phyloP scores from a whole-genome alignment of 1,284 basidiomycete genomes.

The Rhodotorula sp. region DNA sequence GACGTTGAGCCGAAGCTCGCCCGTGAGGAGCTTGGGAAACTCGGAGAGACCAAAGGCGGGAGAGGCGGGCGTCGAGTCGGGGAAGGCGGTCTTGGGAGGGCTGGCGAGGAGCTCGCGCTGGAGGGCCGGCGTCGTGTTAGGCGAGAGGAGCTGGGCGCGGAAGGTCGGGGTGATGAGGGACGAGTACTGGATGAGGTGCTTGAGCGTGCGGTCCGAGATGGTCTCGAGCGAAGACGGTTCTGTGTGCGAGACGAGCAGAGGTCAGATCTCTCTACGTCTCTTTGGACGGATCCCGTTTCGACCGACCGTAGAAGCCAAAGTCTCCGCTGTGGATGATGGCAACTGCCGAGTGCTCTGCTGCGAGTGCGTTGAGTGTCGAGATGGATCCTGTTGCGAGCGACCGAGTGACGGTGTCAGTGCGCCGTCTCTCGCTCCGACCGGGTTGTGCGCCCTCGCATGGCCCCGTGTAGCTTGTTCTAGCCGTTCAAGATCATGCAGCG shows the following conservation, averaged over 20 bases:
- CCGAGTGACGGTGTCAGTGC: background rate
- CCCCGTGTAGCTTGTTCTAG: no score
- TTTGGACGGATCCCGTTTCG: background rate
- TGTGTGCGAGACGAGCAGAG: conserved; percentile 12
- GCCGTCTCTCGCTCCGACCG: background rate
- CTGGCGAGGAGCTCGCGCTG: conserved; percentile 44
- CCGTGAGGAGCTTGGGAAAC: conserved; percentile 86
- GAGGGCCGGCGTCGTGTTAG: conserved; percentile 36
- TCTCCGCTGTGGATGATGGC: conserved; percentile 98
- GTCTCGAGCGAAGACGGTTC: conserved; percentile 43
- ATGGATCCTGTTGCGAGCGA: conserved; percentile 56
- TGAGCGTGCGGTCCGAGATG: conserved; percentile 61
- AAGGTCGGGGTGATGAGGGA: conserved; percentile 85
- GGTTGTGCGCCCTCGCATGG: no score
- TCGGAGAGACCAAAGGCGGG: conserved; percentile 69
- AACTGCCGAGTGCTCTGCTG: conserved; percentile 80
- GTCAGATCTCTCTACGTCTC: background rate
- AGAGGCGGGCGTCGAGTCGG: conserved; percentile 53
- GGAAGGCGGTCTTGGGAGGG: conserved; percentile 53
- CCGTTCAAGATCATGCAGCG: no score
- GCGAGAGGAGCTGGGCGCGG: conserved; percentile 65
- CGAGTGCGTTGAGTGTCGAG: conserved; percentile 85
- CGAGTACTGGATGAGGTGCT: conserved; percentile 95
- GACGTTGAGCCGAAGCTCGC: conserved; percentile 75
- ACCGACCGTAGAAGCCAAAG: conserved; percentile 92